Base-by-base conservation (phyloP, 805 yeast genomes). In the Candida silvatica region DNA sequence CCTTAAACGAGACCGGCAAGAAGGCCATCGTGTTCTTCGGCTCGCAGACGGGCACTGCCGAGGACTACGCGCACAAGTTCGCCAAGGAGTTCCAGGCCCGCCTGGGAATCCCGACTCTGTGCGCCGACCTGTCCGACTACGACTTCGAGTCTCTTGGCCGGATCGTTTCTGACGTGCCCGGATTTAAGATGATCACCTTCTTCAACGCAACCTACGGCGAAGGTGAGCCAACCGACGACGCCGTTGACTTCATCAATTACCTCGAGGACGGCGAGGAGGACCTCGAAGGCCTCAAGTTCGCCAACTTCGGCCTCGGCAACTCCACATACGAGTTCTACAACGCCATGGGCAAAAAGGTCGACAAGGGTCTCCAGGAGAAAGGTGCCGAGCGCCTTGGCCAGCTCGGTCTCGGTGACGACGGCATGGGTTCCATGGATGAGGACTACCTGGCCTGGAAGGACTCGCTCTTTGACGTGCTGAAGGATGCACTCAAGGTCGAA, bases 21-120 rank as follows among this genome's bases (percentile, higher is more conserved):
- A 80, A 81, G 44, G 80, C 83, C 25, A 64, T 87, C 29, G 80
- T 92, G 3, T 71, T 92, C 41, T 92, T 71, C 55, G 97, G 95
- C 14, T 88, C 97, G 11, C 99, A 92, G 62, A 92, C 98, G 4
- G 98, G 98, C 44, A 92, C 98, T 14, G 95, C 97, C 29, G 98
- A 92, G 62, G 98, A 92, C 53, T 90, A 87, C 50, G 94, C 97
- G 15, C 74, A 80, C 47, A 84, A 90, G 54, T 78, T 87, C 47
- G 77, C 95, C 32, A 87, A 88, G 54, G 98, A 92, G 56, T 75
- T 90, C 49, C 75, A 77, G 47, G 67, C 94, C 19, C 73, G 80
- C 55, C 88, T 81, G 54, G 85, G 88, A 30, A 68, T 92, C 46
- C 75, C 78, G 43, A 76, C 90, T 3, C 75, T 92, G 80, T 75